Percentiles rank a stretch among this genome's conserved stretches.
phyloP scores from a whole-genome alignment of 148 eudicot genomes.

The Arbutus unedo region DNA sequence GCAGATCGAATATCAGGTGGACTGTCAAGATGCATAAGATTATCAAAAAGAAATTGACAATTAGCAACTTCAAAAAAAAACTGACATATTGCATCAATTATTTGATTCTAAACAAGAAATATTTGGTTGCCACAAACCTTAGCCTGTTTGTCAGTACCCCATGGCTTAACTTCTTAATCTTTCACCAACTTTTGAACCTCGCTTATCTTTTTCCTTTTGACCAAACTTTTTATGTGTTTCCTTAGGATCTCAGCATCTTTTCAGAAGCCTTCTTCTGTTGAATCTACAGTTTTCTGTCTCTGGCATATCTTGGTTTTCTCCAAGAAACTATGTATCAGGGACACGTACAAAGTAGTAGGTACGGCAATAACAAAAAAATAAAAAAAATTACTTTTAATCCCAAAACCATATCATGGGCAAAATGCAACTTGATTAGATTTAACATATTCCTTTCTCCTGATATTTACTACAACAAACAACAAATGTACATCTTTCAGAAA shows the following conservation, averaged over 20 bases:
- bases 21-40: constrained; percentile 64
- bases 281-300: constrained; percentile 34
- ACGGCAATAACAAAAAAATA: constrained; percentile 2
- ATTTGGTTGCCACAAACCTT: constrained; percentile 50
- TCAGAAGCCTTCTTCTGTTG: constrained; percentile 38
- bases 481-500: too few species aligned
- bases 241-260: constrained; percentile 57
- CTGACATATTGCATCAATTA: neutral
- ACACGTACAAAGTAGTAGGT: constrained; percentile 48
- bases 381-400: neutral
- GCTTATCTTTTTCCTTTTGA: constrained; percentile 51
- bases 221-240: constrained; percentile 68
- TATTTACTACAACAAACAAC: neutral
- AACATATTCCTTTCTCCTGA: neutral
- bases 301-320: constrained; percentile 61
- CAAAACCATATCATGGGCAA: neutral
- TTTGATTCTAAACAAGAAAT: constrained; percentile 1
- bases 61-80: constrained; percentile 13
- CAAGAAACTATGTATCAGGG: constrained; percentile 67
- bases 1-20: constrained; percentile 92
- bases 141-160: constrained; percentile 78
- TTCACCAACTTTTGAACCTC: constrained; percentile 68
- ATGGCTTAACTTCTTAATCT: constrained; percentile 59
- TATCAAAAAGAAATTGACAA: constrained; percentile 10
- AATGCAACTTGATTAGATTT: neutral